Evolutionary conservation across 495 filamentous ascomycete species (phyloP).

Genomic region (Tuber melanosporum): DNA sequence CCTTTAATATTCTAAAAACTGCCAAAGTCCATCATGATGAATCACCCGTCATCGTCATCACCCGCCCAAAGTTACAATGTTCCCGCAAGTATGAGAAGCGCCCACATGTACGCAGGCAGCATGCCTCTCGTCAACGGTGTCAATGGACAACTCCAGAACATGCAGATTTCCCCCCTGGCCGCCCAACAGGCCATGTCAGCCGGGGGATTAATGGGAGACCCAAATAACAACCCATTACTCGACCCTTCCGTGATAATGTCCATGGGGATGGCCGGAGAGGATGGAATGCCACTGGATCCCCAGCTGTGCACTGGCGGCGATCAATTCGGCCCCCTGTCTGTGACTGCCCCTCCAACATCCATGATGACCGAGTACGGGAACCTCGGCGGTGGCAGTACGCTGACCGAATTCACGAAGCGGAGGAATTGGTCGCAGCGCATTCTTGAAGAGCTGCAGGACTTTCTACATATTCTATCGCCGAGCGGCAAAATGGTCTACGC

Average conservation of each 20-base stretch:
- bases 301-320: slow-evolving; percentile 36
- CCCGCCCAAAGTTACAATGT: slow-evolving; percentile 33
- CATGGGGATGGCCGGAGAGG: slow-evolving; percentile 34
- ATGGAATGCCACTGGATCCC: slow-evolving; percentile 38
- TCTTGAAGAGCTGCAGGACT: slow-evolving; percentile 81
- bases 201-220: slow-evolving; percentile 30
- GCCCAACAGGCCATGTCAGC: slow-evolving; percentile 35
- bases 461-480: slow-evolving; percentile 77
- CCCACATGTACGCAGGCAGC: slow-evolving; percentile 31
- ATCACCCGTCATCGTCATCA: slow-evolving; percentile 37
- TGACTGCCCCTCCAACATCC: slow-evolving; percentile 34
- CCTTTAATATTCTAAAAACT: slow-evolving; percentile 7
- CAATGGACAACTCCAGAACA: slow-evolving; percentile 38
- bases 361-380: slow-evolving; percentile 40
- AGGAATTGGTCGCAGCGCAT: slow-evolving; percentile 85
- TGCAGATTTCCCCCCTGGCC: slow-evolving; percentile 38
- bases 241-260: slow-evolving; percentile 38
- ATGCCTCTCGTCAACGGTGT: slow-evolving; percentile 38
- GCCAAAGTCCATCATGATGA: slow-evolving; percentile 36
- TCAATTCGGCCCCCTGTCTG: slow-evolving; percentile 36
- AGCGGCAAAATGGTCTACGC: slow-evolving; percentile 77
- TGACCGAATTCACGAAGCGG: slow-evolving; percentile 77
- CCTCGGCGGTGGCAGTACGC: slow-evolving; percentile 53
- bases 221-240: slow-evolving; percentile 31
- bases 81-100: slow-evolving; percentile 31